These are phyloP conservation scores for Zymoseptoria crescenta DNA, from an alignment of 2,329 filamentous ascomycete genomes.

Conservation along the genomic window DNA sequence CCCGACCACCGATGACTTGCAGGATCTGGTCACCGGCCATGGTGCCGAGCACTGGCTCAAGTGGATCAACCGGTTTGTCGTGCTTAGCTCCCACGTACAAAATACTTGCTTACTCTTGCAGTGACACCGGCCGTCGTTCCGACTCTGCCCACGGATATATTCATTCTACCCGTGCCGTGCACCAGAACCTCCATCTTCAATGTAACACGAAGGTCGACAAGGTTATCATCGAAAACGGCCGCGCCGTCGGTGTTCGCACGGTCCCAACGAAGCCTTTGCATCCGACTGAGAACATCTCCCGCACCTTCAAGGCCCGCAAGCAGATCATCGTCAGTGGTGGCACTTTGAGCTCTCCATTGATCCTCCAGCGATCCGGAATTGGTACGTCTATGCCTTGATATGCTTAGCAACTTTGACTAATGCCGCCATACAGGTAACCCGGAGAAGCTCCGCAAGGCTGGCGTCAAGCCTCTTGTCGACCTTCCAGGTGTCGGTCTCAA, in stretches of 20 bases:
- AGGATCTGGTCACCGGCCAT: constrained; percentile 59
- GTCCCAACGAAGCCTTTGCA: constrained; percentile 62
- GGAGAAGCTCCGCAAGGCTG: constrained; percentile 59
- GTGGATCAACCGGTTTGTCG: constrained; percentile 60
- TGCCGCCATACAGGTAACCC: constrained; percentile 44
- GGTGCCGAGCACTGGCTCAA: constrained; percentile 79
- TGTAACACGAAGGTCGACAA: constrained; percentile 73
- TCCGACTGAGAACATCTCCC: constrained; percentile 44
- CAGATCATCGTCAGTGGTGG: constrained; percentile 67
- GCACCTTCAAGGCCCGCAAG: constrained; percentile 60
- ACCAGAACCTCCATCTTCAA: constrained; percentile 63
- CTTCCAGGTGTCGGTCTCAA: constrained; percentile 67
- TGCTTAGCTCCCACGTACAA: constrained; percentile 16
- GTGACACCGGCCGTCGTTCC: constrained; percentile 59
- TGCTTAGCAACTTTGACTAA: not conserved
- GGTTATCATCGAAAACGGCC: constrained; percentile 63
- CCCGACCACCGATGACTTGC: constrained; percentile 63
- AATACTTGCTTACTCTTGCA: constrained; percentile 7
- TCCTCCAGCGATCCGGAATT: constrained; percentile 68
- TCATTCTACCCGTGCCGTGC: constrained; percentile 63
- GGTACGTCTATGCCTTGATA: constrained; percentile 25
- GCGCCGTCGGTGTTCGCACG: constrained; percentile 63
- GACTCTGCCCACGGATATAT: constrained; percentile 73
- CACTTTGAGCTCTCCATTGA: constrained; percentile 64
- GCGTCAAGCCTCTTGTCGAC: constrained; percentile 61